A percentile compares a stretch with the other conserved stretches of the same genome.
Evolutionary conservation across 306 rosid species (phyloP).

Genomic region (Urtica urens): DNA sequence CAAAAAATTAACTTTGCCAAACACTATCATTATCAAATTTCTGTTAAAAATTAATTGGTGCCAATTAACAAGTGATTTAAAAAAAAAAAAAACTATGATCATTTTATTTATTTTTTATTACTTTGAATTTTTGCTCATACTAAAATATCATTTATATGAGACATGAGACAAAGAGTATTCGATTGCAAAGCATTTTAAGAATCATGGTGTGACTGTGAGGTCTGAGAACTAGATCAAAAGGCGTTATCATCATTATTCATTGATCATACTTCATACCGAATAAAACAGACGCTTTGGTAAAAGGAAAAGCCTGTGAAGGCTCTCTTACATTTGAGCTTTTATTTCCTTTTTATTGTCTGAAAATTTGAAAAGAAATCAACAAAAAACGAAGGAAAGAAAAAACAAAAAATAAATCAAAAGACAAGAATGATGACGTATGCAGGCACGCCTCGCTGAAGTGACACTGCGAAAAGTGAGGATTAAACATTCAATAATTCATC

Average conservation of each 20-base stretch:
- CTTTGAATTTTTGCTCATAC: too few relatives aligned
- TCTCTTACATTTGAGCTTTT: neutral
- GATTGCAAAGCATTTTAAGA: too few relatives aligned
- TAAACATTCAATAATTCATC: neutral
- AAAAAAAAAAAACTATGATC: too few relatives aligned
- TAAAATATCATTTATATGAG: too few relatives aligned
- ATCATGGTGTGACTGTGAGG: too few relatives aligned
- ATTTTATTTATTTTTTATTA: too few relatives aligned
- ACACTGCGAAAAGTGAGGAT: neutral
- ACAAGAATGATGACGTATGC: constrained; percentile 24
- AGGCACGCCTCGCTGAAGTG: constrained; percentile 26
- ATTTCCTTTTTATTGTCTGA: neutral
- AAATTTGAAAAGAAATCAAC: neutral
- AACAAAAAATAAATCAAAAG: neutral
- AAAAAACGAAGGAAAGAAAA: neutral
- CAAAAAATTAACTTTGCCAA: too few relatives aligned
- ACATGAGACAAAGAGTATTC: too few relatives aligned
- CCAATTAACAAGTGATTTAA: too few relatives aligned
- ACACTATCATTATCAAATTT: too few relatives aligned
- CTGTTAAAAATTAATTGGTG: too few relatives aligned
- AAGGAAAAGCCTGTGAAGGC: constrained; percentile 12
- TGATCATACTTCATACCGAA: neutral
- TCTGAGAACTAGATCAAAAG: too few relatives aligned
- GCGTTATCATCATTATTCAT: neutral
- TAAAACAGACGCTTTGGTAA: constrained; percentile 1